Base-by-base conservation (phyloP, 352 stramenopile genomes). In the Phytopythium oedochilum region DNA sequence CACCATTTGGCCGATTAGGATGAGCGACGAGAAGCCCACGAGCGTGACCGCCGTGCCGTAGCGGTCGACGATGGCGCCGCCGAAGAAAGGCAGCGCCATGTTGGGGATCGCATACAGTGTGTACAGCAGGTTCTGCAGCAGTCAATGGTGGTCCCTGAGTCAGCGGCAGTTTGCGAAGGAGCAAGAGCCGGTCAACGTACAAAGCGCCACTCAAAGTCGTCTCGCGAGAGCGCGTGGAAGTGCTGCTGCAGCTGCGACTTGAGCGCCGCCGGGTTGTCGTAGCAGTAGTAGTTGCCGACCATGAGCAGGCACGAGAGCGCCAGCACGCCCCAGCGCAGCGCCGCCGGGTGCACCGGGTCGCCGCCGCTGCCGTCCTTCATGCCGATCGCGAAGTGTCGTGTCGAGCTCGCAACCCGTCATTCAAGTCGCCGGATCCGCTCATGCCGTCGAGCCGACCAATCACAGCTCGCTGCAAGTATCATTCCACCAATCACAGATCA, bases 91-190 rank as follows among this genome's bases (percentile, higher is more conserved):
- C 39, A 98, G 58, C 31, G 97, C 55, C 28, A 97, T 92, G 60
- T 97, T 98, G 18, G 92, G 92, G 50, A 97, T 79, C 29, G 85
- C 95, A 66, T 97, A 97, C 48, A 97, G 62, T 20, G 88, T 97
- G 70, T 98, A 98, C 34, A 98, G 69, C 51, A 97, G 59, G 57
- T 96, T 97, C 83, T 97, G 23, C 6, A 1, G n/a, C 22, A 31
- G 23, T 23, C 5, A n/a, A n/a, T n/a, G n/a, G 22, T 20, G 9
- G 15, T 11, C 29, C n/a, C 31, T 3, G 5, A 29, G 40, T 15
- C 22, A 31, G 28, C 8, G 14, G 25, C 9, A 40, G 29, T 18
- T n/a, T n/a, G n/a, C n/a, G n/a, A n/a, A n/a, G n/a, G n/a, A n/a
- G n/a, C n/a, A n/a, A n/a, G n/a, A n/a, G n/a, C n/a, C n/a, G n/a